phyloP scores from a whole-genome alignment of 139 green algal genomes.

The Chlamydomonas sp. region DNA sequence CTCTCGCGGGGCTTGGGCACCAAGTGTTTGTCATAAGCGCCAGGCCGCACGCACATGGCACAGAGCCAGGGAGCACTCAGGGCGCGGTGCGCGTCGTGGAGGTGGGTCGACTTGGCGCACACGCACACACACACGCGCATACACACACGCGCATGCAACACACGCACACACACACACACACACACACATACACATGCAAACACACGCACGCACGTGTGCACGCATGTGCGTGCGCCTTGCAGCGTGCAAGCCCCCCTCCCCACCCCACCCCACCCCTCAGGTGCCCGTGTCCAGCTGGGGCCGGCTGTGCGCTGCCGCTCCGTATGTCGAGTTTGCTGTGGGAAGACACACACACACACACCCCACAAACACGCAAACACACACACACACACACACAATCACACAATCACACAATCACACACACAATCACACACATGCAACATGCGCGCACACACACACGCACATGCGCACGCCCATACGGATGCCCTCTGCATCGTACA shows the following conservation, averaged over 20 bases:
- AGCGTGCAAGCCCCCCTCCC: neutral
- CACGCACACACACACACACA: too few relatives aligned
- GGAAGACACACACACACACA: conserved; percentile 12
- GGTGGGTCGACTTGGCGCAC: conserved; percentile 9
- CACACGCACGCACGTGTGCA: neutral
- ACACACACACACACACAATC: too few relatives aligned
- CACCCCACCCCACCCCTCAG: conserved; percentile 17
- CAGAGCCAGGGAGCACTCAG: neutral
- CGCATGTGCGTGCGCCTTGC: too few relatives aligned
- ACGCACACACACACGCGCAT: too few relatives aligned
- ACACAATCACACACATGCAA: too few relatives aligned
- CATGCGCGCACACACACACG: too few relatives aligned
- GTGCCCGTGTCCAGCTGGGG: conserved; percentile 50
- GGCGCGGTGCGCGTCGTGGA: conserved; percentile 23
- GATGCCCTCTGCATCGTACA: neutral
- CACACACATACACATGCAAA: too few relatives aligned
- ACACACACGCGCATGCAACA: too few relatives aligned
- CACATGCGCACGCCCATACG: too few relatives aligned
- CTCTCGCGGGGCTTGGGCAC: conserved; percentile 25
- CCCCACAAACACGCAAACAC: too few relatives aligned
- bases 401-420: too few relatives aligned
- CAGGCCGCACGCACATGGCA: conserved; percentile 10
- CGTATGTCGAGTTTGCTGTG: conserved; percentile 43
- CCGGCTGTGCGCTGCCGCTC: conserved; percentile 37
- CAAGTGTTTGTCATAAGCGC: conserved; percentile 47